Base-by-base conservation (phyloP, 768 basidiomycete species). In the Termitomyces sp. region DNA sequence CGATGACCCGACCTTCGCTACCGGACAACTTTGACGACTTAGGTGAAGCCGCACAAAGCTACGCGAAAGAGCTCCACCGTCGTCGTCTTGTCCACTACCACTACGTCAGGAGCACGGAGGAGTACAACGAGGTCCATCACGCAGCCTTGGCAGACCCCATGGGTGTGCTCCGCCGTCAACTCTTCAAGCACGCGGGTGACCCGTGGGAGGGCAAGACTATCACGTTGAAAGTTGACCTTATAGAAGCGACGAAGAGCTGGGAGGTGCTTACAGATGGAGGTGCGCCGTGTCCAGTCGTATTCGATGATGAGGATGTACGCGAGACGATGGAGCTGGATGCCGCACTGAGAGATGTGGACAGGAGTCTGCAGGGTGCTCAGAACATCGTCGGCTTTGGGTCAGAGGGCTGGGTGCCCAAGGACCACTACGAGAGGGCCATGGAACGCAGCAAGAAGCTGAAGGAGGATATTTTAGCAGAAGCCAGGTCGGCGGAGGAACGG, bases 181-280 rank as follows among this genome's bases (percentile, higher is more conserved):
- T 83, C 57, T 81, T 78, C 72, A 0, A 45, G 53, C 62, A 75
- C 41, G 77, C 82, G 50, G 46, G 80, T 69, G 65, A 50, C 54
- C 76, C 72, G 8, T 83, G 81, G 81, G 77, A 79, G 66, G 81
- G 78, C 57, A 80, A 82, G 62, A 78, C 77, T 59, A 63, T 67
- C 69, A 72, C 53, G 48, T 73, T 82, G 68, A 81, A 81, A 71
- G 63, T 58, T 68, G 64, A 70, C 59, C 76, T 83, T 1, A 77
- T 82, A 62, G 49, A 73, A 47, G 77, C 72, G 58, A 74, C 69
- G 62, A 60, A 80, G 63, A 67, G 56, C 0, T 81, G 79, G 79
- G 68, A 71, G 69, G 61, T 10, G 61, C 73, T 82, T 60, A 66
- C 72, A 47, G 73, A 69, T 54, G 71, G 48, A 65, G 70, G 65